Evolutionary conservation across 2,329 filamentous ascomycete species (phyloP).

Genomic region (Aspergillus sp.): DNA sequence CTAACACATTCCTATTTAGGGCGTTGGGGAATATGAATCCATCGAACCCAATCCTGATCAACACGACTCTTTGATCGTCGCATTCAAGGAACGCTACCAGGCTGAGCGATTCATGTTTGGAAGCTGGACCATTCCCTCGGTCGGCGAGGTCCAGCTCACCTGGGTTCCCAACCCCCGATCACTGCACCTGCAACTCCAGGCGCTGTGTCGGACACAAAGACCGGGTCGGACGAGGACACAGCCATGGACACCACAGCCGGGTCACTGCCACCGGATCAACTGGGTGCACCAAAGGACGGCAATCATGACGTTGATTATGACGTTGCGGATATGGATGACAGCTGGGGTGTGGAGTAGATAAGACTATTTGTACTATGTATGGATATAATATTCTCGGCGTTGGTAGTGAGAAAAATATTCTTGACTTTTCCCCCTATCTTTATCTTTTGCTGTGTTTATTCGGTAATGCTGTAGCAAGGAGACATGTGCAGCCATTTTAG

Average conservation of each 20-base stretch:
- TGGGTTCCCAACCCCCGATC: constrained; percentile 47
- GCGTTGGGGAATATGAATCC: constrained; percentile 43
- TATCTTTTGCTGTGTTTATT: no score
- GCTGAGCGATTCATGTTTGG: constrained; percentile 53
- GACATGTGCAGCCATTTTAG: not conserved
- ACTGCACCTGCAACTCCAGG: constrained; percentile 7
- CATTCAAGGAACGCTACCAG: constrained; percentile 46
- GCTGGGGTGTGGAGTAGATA: constrained; percentile 29
- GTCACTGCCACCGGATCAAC: constrained; percentile 10
- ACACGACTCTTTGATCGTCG: constrained; percentile 36
- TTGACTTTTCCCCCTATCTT: no score
- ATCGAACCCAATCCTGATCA: constrained; percentile 39
- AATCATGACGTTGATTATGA: constrained; percentile 45
- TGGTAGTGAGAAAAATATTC: no score
- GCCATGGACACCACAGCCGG: constrained; percentile 24
- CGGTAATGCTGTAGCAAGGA: not conserved
- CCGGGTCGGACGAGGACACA: constrained; percentile 21
- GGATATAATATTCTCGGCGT: no score
- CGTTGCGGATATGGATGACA: constrained; percentile 46
- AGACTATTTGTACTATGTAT: no score
- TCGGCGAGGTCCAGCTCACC: constrained; percentile 50
- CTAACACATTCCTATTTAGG: constrained; percentile 18
- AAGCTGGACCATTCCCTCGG: constrained; percentile 43
- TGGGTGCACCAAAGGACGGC: constrained; percentile 13
- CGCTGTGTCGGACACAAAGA: constrained; percentile 16